These are phyloP conservation scores for Leishmania tarentolae DNA, from an alignment of 208 protist species.

Conservation along the genomic window DNA sequence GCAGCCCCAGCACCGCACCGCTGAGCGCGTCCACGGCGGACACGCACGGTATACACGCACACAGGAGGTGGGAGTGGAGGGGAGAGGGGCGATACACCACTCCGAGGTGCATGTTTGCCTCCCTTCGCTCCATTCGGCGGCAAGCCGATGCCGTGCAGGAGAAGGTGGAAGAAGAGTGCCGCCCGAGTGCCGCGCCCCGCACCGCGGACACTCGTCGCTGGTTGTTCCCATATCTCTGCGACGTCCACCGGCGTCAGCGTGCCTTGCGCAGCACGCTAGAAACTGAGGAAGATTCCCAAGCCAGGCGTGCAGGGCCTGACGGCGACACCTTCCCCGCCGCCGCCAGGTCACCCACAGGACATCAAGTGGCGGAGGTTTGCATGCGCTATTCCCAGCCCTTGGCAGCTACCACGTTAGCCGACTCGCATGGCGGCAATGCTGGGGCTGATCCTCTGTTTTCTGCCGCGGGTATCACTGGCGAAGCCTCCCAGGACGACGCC, in stretches of 20 bases:
- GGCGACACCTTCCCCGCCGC: neutral
- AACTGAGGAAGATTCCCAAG: neutral
- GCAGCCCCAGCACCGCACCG: neutral
- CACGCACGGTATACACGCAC: neutral
- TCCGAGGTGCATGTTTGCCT: conserved; percentile 30
- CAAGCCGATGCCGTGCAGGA: neutral
- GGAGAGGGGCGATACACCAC: neutral
- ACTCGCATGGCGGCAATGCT: neutral
- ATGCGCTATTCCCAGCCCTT: conserved; percentile 2
- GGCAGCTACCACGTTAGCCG: neutral
- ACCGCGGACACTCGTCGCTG: neutral
- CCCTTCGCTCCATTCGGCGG: conserved; percentile 37
- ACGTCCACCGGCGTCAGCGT: neutral
- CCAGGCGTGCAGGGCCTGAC: neutral
- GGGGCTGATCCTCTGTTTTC: neutral
- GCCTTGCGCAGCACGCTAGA: conserved; percentile 3
- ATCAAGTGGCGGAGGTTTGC: neutral
- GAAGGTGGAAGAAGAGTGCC: neutral
- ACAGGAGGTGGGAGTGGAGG: neutral
- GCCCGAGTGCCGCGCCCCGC: neutral
- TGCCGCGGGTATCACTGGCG: neutral
- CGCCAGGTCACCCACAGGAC: neutral
- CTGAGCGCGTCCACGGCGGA: neutral
- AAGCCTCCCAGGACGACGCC: neutral
- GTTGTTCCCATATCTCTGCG: conserved; percentile 9